Percentiles rank a stretch among this genome's conserved stretches.
Evolutionary conservation across 768 basidiomycete genomes (phyloP).

Genomic region (Suillus subalutaceus): DNA sequence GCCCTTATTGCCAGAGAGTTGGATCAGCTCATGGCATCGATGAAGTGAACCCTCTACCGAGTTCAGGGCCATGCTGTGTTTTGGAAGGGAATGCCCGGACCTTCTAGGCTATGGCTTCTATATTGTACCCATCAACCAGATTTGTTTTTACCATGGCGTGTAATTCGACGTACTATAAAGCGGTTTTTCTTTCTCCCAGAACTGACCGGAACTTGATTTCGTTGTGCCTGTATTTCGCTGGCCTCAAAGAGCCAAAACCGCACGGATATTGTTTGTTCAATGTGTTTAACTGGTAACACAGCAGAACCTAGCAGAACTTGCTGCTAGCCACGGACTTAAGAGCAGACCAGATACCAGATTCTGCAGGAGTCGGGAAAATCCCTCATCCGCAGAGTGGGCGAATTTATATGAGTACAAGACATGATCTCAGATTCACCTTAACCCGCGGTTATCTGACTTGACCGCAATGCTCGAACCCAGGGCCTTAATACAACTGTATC

Average conservation of each 20-base stretch:
- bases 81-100: background rate
- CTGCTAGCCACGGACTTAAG: background rate
- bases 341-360: background rate
- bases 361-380: background rate
- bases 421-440: background rate
- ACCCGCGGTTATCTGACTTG: background rate
- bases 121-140: background rate
- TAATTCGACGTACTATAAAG: background rate
- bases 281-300: background rate
- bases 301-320: background rate
- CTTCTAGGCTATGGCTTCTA: background rate
- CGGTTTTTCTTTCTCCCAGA: background rate
- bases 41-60: slow-evolving; percentile 52
- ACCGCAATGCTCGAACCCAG: background rate
- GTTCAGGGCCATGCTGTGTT: background rate
- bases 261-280: background rate
- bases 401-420: background rate
- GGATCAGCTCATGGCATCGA: slow-evolving; percentile 61
- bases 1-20: slow-evolving; percentile 79
- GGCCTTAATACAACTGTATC: background rate
- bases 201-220: background rate
- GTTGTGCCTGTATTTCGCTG: background rate
- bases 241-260: background rate
- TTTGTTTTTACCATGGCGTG: background rate
- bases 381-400: background rate